Base-by-base conservation (phyloP, 2,329 filamentous ascomycete species). In the Leptoxyphium fumago region DNA sequence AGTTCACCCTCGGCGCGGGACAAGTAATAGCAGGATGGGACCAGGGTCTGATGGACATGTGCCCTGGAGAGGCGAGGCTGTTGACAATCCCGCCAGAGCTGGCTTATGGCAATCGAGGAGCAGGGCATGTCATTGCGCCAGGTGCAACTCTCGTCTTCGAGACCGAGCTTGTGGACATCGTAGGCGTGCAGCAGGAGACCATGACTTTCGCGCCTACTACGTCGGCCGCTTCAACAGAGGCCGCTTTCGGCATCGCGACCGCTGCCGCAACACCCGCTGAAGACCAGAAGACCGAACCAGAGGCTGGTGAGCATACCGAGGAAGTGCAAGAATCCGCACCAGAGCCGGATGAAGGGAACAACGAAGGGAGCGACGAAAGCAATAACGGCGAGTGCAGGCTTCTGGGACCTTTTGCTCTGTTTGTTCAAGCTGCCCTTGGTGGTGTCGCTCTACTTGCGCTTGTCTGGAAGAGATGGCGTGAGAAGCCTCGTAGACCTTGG, bases 11-110 rank as follows among this genome's bases (percentile, higher is more conserved):
- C 29, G 91, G 91, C 30, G 67, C 68, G 18, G 84, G 86, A 39
- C 75, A 82, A 62, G 91, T 96, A 42, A 98, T 98, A 62, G 80
- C 84, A 68, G 89, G 89, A 59, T 95, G 88, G 89, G 89, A 96
- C 56, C 66, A 93, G 61, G 89, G 89, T 41, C 74, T 96, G 34
- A 56, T 91, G 43, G 84, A 84, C 59, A 95, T 96, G 88, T 96
- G 91, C 66, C 82, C 93, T 55, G 89, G 91, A 49, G 89, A 96
- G 72, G 89, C 88, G 72, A 77, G 65, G 64, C 89, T 77, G 44
- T 68, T 98, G 63, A 95, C 82, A 15, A 91, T 98, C 45, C 86
- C 87, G n/a, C 85, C 89, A 15, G 77, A 80, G 59, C 69, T 82
- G 59, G 91, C 78, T 40, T 98, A 96, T 64, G 91, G 91, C 42